Evolutionary conservation across 1,284 basidiomycete species (phyloP).

Genomic region (Sporisorium scitamineum): DNA sequence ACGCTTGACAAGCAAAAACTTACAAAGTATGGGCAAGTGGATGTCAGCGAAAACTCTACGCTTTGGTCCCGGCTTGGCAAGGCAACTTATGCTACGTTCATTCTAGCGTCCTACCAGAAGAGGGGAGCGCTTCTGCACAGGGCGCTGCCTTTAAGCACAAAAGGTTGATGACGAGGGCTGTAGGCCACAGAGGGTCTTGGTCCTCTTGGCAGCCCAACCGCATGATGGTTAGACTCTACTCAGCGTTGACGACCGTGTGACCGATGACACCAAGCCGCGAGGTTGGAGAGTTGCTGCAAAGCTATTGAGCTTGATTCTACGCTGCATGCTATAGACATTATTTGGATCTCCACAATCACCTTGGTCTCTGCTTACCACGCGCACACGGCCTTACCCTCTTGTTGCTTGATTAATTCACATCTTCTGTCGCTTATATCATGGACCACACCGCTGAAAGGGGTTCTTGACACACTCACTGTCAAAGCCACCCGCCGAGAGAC

Average conservation of each 20-base stretch:
- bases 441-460: too few species aligned
- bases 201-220: background rate
- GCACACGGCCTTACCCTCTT: conserved; percentile 9
- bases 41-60: conserved; percentile 8
- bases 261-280: too few species aligned
- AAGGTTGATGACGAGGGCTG: background rate
- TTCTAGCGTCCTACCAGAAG: background rate
- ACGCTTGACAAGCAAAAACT: too few species aligned
- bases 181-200: background rate
- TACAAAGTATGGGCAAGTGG: too few species aligned
- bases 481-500: background rate
- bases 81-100: background rate
- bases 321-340: conserved; percentile 12
- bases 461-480: background rate
- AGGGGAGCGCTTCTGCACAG: too few species aligned
- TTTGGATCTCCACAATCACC: conserved; percentile 26
- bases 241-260: background rate
- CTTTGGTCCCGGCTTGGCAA: background rate
- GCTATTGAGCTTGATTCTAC: conserved; percentile 32
- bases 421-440: too few species aligned
- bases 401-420: too few species aligned
- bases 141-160: too few species aligned
- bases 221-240: background rate
- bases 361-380: background rate
- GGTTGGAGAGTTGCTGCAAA: too few species aligned